Conservation (phyloP, 2,329 filamentous ascomycete species). For the Botrytis squamosa region DNA sequence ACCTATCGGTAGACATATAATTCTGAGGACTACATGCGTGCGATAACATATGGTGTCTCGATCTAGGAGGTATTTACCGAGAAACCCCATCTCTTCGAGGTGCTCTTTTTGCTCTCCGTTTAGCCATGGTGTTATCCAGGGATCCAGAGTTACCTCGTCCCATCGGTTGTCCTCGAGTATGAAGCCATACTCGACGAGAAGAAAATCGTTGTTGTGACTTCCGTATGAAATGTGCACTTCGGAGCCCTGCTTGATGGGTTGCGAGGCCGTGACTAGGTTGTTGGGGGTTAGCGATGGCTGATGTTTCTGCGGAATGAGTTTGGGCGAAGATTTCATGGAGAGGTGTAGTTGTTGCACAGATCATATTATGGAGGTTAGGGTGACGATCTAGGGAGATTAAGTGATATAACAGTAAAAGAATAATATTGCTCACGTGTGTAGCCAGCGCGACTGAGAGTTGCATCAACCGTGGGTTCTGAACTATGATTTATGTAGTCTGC, state of each 20-base stretch:
- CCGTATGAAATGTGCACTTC: slow-evolving; percentile 72
- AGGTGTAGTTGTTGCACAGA: too few relatives aligned
- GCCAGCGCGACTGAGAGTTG: slow-evolving; percentile 49
- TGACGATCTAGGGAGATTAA: background rate
- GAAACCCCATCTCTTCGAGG: slow-evolving; percentile 49
- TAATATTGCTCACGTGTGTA: slow-evolving; percentile 45
- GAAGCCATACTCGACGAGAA: slow-evolving; percentile 62
- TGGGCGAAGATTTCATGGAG: background rate
- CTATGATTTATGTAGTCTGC: slow-evolving; percentile 69
- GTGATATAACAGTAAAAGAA: background rate
- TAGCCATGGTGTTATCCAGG: slow-evolving; percentile 33
- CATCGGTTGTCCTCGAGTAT: slow-evolving; percentile 36
- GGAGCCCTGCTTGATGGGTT: slow-evolving; percentile 53
- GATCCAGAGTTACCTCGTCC: slow-evolving; percentile 38
- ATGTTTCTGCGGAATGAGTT: background rate
- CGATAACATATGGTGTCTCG: slow-evolving; percentile 52
- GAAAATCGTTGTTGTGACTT: slow-evolving; percentile 67
- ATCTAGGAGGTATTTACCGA: slow-evolving; percentile 54
- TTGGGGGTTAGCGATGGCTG: background rate
- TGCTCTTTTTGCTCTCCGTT: slow-evolving; percentile 38
- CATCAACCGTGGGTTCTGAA: slow-evolving; percentile 41
- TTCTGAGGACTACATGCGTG: slow-evolving; percentile 53
- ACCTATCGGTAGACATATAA: slow-evolving; percentile 40
- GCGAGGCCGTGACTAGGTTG: slow-evolving; percentile 46
- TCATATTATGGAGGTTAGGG: background rate